Base-by-base conservation (phyloP, 371 early-diverging fungal genomes). In the Chytridium lagenaria region DNA sequence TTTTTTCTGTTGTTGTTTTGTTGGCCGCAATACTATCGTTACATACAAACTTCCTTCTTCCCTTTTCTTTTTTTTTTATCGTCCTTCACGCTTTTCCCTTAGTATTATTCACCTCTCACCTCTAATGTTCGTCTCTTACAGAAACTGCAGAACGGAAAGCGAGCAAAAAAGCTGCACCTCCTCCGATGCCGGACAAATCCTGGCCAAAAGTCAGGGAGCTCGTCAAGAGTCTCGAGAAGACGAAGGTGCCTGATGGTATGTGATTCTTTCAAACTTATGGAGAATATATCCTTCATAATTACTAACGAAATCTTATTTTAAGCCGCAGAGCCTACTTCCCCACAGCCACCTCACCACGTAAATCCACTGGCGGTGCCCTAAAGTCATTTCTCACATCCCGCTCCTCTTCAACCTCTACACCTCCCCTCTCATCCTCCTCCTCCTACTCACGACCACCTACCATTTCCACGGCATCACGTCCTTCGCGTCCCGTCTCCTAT, bases 191-290 rank as follows among this genome's bases (percentile, higher is more conserved):
- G 22, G 66, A 66, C 37, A 66, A 66, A 28, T 44, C 38, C 15
- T 66, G 66, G 66, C 66, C 66, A 66, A 66, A 66, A 26, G 66
- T 66, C 38, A 38, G 66, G 23, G 66, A 66, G 44, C 66, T 66
- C 19, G 66, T 66, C 44, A 5, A 40, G 44, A 66, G 44, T 19
- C 19, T 66, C 12, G 66, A 66, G 66, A 66, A 66, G 49, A 66
- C 37, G 28, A 66, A 66, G 63, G 19, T 34, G 12, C 34, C 63
- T 15, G 36, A 38, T 34, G 36, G 63, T 38, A 5, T 16, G 36
- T 38, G n/a, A n/a, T n/a, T n/a, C n/a, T n/a, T n/a, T n/a, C n/a
- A n/a, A n/a, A n/a, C n/a, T n/a, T n/a, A n/a, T n/a, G n/a, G n/a
- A n/a, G n/a, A n/a, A n/a, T n/a, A n/a, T n/a, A n/a, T n/a, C n/a